These are phyloP conservation scores for Jasminum sambac DNA, from an alignment of 257 asterid species.

Conservation along the genomic window DNA sequence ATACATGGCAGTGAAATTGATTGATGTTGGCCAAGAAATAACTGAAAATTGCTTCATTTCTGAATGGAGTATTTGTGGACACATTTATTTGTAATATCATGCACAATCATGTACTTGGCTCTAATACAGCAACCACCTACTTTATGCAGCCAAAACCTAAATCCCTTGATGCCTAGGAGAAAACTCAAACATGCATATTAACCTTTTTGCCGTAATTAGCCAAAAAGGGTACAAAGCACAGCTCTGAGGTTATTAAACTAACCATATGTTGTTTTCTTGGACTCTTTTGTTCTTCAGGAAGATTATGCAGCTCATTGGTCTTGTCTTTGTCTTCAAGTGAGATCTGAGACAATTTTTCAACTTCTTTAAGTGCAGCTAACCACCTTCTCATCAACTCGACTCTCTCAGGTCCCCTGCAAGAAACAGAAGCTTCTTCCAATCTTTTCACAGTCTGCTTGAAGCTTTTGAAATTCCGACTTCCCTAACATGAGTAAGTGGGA, in stretches of 20 bases:
- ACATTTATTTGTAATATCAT: background rate
- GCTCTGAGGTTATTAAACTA: constrained; percentile 27
- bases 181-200: background rate
- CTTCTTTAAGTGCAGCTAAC: constrained; percentile 70
- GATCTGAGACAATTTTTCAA: constrained; percentile 44
- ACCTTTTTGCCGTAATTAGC: constrained; percentile 2
- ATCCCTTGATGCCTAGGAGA: constrained; percentile 5
- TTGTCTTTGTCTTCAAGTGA: constrained; percentile 56
- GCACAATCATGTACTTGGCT: background rate
- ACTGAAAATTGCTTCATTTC: background rate
- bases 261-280: constrained; percentile 74
- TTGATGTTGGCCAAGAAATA: background rate
- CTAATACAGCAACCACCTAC: constrained; percentile 13
- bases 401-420: constrained; percentile 90
- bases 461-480: constrained; percentile 63
- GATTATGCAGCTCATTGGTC: constrained; percentile 44
- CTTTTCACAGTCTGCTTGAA: constrained; percentile 90
- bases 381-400: constrained; percentile 80
- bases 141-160: constrained; percentile 6
- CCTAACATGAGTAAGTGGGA: constrained; percentile 44
- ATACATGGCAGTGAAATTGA: background rate
- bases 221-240: constrained; percentile 10
- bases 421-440: constrained; percentile 92
- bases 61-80: background rate
- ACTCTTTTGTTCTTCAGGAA: constrained; percentile 67